phyloP scores from a whole-genome alignment of 2,329 filamentous ascomycete genomes.

The Cladosporium cucumerinum region DNA sequence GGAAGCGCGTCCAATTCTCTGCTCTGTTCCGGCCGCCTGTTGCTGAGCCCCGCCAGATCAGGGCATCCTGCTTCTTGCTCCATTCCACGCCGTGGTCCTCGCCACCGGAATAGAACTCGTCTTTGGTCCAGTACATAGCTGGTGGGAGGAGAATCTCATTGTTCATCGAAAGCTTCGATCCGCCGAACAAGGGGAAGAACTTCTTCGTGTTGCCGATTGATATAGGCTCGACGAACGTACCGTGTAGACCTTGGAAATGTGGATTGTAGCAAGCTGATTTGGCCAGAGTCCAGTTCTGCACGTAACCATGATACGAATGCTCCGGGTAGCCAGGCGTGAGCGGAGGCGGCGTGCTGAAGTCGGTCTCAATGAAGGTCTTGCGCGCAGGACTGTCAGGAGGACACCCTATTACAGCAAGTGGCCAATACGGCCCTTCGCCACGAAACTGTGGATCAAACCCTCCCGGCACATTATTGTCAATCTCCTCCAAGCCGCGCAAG shows the following conservation, averaged over 20 bases:
- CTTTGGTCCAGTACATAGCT: conserved; percentile 48
- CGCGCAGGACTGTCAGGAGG: conserved; percentile 38
- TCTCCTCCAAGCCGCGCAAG: conserved; percentile 29
- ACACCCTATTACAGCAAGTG: conserved; percentile 42
- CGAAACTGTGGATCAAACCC: conserved; percentile 34
- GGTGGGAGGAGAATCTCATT: conserved; percentile 53
- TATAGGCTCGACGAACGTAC: conserved; percentile 49
- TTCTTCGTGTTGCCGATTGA: conserved; percentile 43
- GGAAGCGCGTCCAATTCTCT: conserved; percentile 68
- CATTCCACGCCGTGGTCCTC: conserved; percentile 40
- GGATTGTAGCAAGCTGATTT: conserved; percentile 47
- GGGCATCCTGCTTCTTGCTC: conserved; percentile 40
- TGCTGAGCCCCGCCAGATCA: conserved; percentile 49
- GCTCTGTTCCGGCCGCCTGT: conserved; percentile 46
- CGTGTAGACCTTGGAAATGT: conserved; percentile 45
- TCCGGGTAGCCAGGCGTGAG: conserved; percentile 30
- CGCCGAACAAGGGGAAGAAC: conserved; percentile 50
- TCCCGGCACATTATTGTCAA: conserved; percentile 26
- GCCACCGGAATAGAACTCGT: conserved; percentile 43
- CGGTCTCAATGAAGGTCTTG: conserved; percentile 33
- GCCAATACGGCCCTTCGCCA: conserved; percentile 40
- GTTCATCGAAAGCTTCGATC: conserved; percentile 49
- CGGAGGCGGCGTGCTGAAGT: conserved; percentile 39
- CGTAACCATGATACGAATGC: conserved; percentile 43
- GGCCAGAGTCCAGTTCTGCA: conserved; percentile 46